These are phyloP conservation scores for Pseudogymnoascus sp. DNA, from an alignment of 2,329 filamentous ascomycete genomes.

Conservation along the genomic window DNA sequence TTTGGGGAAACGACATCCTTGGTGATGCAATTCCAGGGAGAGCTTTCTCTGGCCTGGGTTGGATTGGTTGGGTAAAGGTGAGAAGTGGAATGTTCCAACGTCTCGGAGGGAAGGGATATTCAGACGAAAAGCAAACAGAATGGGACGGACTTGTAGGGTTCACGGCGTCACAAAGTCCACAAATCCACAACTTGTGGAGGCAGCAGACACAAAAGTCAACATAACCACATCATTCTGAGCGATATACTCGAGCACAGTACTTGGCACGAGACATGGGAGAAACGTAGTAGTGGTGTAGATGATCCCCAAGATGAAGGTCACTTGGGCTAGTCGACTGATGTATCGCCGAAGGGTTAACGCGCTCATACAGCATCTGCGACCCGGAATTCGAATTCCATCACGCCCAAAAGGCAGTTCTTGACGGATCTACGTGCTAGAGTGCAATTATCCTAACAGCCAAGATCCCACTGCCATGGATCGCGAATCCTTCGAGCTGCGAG, in stretches of 20 bases:
- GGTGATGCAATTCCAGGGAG: not conserved
- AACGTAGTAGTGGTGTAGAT: not conserved
- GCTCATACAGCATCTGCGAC: slow-evolving; percentile 4
- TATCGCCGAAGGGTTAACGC: not conserved
- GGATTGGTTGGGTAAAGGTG: slow-evolving; percentile 1
- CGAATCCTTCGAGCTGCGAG: not conserved
- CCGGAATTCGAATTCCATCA: slow-evolving; percentile 3
- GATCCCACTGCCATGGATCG: slow-evolving; percentile 5
- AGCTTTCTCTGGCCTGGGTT: not conserved
- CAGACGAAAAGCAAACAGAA: not conserved
- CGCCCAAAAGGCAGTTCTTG: not conserved
- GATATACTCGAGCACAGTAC: not conserved
- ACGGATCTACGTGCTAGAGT: not conserved
- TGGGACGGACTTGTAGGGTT: not conserved
- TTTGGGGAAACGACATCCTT: not conserved
- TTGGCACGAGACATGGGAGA: slow-evolving; percentile 4
- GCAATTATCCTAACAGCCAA: slow-evolving; percentile 2
- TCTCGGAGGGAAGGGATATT: not conserved
- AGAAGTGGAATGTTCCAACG: not conserved
- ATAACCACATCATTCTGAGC: not conserved
- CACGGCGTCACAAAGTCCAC: not conserved
- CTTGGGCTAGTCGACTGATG: not conserved
- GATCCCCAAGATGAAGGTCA: not conserved
- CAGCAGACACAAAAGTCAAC: not conserved
- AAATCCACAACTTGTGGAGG: not conserved